These are phyloP conservation scores for Fusarium sp. DNA, from an alignment of 2,329 filamentous ascomycete species.

Conservation along the genomic window DNA sequence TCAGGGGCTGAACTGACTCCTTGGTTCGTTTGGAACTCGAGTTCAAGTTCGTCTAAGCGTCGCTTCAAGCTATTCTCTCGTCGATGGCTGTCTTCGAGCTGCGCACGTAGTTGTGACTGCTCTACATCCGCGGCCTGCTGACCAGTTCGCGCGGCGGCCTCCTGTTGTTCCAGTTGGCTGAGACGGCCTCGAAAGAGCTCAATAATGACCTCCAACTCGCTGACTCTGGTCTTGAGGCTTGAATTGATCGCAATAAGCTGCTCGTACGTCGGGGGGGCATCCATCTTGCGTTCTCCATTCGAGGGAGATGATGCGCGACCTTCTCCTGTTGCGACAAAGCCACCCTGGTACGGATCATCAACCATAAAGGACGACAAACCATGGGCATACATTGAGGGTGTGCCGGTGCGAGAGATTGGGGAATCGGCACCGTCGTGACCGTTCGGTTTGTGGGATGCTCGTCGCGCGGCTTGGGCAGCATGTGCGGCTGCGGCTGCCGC, in stretches of 20 bases:
- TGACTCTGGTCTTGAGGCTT: slow-evolving; percentile 92
- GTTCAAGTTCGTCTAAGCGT: slow-evolving; percentile 82
- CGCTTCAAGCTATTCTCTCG: slow-evolving; percentile 86
- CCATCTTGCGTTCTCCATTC: slow-evolving; percentile 73
- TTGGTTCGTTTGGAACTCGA: slow-evolving; percentile 60
- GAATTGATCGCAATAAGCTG: slow-evolving; percentile 84
- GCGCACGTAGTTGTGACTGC: slow-evolving; percentile 67
- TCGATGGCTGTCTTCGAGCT: slow-evolving; percentile 81
- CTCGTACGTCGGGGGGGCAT: slow-evolving; percentile 82
- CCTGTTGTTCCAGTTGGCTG: slow-evolving; percentile 82
- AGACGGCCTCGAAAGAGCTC: slow-evolving; percentile 82
- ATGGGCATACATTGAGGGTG: slow-evolving; percentile 80
- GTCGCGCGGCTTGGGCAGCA: slow-evolving; percentile 64
- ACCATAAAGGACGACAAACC: slow-evolving; percentile 85
- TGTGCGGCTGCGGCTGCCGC: slow-evolving; percentile 66
- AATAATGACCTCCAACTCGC: slow-evolving; percentile 95
- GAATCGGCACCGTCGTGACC: slow-evolving; percentile 82
- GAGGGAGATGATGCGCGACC: slow-evolving; percentile 64
- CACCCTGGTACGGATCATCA: slow-evolving; percentile 74
- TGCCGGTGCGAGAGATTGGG: slow-evolving; percentile 82
- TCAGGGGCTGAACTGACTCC: slow-evolving; percentile 31
- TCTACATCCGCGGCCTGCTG: slow-evolving; percentile 69
- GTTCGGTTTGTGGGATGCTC: slow-evolving; percentile 79
- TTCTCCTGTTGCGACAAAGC: slow-evolving; percentile 64
- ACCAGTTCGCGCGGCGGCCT: slow-evolving; percentile 74